A percentile compares a stretch with the other conserved stretches of the same genome.
phyloP scores from a whole-genome alignment of 148 eudicot genomes.

The Beta vulgaris region DNA sequence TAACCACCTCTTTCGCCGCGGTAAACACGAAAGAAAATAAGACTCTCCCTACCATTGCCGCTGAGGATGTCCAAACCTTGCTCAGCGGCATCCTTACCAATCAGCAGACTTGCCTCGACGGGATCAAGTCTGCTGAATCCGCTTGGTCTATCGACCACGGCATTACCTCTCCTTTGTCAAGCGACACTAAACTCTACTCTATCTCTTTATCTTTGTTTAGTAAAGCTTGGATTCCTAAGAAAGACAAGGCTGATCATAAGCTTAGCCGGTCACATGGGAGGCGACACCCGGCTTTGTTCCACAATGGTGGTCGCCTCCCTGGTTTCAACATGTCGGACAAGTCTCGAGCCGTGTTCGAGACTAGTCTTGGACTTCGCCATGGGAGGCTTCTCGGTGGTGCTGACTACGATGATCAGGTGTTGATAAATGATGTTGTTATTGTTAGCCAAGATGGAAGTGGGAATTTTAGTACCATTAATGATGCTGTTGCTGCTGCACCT shows the following conservation, averaged over 20 bases:
- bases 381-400: conserved; percentile 29
- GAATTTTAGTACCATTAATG: conserved; percentile 49
- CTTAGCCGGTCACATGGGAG: not conserved
- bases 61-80: conserved; percentile 65
- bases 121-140: conserved; percentile 45
- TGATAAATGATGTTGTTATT: conserved; percentile 46
- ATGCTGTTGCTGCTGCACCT: conserved; percentile 64
- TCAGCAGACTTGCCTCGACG: conserved; percentile 75
- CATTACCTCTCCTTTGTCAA: conserved; percentile 40
- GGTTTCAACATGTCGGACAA: conserved; percentile 36
- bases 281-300: conserved; percentile 24
- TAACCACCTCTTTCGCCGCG: conserved; percentile 33
- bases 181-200: conserved; percentile 56
- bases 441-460: conserved; percentile 58
- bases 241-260: conserved; percentile 24
- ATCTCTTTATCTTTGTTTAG: conserved; percentile 60
- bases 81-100: conserved; percentile 74
- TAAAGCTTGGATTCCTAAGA: conserved; percentile 57
- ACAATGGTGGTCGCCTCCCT: conserved; percentile 31
- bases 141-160: conserved; percentile 49
- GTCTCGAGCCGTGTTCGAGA: conserved; percentile 28
- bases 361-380: conserved; percentile 22
- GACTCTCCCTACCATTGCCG: conserved; percentile 26
- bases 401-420: conserved; percentile 31
- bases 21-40: conserved; percentile 28